Base-by-base conservation (phyloP, 208 protist genomes). In the Trypanosoma rangeli region DNA sequence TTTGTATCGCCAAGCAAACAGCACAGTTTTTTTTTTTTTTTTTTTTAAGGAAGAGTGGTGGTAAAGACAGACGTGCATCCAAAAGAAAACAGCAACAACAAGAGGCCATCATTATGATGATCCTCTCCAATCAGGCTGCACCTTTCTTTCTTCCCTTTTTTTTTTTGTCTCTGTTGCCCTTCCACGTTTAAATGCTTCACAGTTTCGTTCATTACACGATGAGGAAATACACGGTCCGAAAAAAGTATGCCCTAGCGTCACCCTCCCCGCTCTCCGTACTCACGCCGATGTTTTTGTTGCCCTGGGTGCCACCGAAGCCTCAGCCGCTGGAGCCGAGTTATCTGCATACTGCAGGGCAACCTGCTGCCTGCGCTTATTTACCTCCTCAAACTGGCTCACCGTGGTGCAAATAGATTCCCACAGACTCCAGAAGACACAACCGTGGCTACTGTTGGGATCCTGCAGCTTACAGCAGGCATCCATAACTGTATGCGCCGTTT, bases 361-460 rank as follows among this genome's bases (percentile, higher is more conserved):
- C 71, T 94, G 89, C 59, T 92, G 82, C 1, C 75, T 77, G 15
- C 84, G 71, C 44, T 82, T 80, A 33, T 80, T 68, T 37, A 95
- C 84, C 50, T 73, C 76, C 63, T 89, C 85, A 42, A 93, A 91
- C 74, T 92, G 82, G 18, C 69, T 69, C 56, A 84, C 64, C 29
- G 64, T 79, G 29, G 64, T 70, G 56, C 87, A 95, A 50, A 90
- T 83, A 0, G 82, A 85, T 59, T 93, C 84, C 87, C 90, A 95
- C 42, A 88, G 65, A 20, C 67, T 67, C 87, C 90, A 95, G 69
- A 87, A 95, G 26, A 82, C 68, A 46, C 72, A 59, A 18, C 87
- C 90, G 59, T 85, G 77, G 16, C 61, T 35, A 31, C 74, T 85
- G 10, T 57, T 50, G 7, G 90, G 90, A 48, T 92, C 73, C 62